Evolutionary conservation across 768 basidiomycete species (phyloP), one percentile per base, ranked within the genome.

Genomic region (Sarcodon sp.): DNA sequence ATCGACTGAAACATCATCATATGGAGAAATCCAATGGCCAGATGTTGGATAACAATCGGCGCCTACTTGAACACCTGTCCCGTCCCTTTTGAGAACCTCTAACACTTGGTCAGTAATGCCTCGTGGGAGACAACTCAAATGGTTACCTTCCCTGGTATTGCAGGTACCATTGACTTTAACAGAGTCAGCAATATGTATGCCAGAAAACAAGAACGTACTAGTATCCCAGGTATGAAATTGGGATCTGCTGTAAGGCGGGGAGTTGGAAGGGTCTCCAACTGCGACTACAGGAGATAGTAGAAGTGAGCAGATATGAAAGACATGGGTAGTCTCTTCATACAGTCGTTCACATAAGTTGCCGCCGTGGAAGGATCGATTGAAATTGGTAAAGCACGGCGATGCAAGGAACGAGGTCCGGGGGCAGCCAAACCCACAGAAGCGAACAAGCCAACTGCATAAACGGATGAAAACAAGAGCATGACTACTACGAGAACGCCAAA

Each of bases 21-120:
- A 79, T 12, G 72, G 68, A 9, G 72, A 73, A 3, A 71, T 66
- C 75, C 75, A 75, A 15, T 64, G 55, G 3, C 75, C 75, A 3
- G 72, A 74, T n/a, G 67, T 73, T 0, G 68, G 59, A 8, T 57
- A 52, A 54, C 75, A 77, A 21, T 62, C 54, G 48, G 56, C 60
- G 53, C 59, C 60, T 0, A 64, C 65, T 7, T 71, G 67, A 13
- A 77, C 75, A 51, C 55, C 51, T 4, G 61, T 60, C 3, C 61
- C 61, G 39, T 61, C 64, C 15, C 61, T 54, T 46, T 54, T 64
- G 34, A 65, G 55, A n/a, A 63, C 61, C 6, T 56, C 56, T 55
- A 37, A 18, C 12, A 21, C 45, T 6, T 21, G 12, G 16, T 18
- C 35, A 48, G 16, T n/a, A 13, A 16, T 16, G 4, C 13, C 12